Percentiles rank a stretch among this genome's conserved stretches.
Conservation (phyloP, 176 grass and related monocot genomes). For the Cocos nucifera region DNA sequence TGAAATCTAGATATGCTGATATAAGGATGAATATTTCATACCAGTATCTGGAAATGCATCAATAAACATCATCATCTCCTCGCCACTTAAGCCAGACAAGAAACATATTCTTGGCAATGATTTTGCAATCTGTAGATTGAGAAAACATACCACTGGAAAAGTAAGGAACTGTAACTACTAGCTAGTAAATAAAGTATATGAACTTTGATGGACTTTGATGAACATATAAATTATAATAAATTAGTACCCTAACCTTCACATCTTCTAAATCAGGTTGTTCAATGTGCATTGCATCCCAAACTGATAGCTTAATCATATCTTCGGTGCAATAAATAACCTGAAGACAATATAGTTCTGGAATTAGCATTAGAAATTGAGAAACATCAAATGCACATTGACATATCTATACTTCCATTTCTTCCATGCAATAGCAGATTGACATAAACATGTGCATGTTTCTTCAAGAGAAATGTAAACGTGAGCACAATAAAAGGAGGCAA, state of each 20-base stretch:
- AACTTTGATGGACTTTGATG: too few relatives aligned
- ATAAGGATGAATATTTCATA: conserved; percentile 5
- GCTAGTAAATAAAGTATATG: too few relatives aligned
- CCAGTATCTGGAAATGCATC: conserved; percentile 78
- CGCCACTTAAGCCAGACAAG: conserved; percentile 82
- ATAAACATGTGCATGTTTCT: too few relatives aligned
- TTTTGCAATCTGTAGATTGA: conserved; percentile 43
- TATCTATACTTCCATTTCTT: too few relatives aligned
- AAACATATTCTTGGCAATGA: conserved; percentile 65
- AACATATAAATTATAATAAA: conserved; percentile 3
- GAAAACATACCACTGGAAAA: neutral
- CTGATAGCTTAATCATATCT: conserved; percentile 73
- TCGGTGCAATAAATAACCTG: conserved; percentile 88
- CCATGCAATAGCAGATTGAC: too few relatives aligned
- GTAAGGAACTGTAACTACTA: too few relatives aligned
- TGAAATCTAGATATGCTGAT: too few relatives aligned
- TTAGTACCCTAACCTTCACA: conserved; percentile 43
- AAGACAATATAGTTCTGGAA: neutral
- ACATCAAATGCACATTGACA: too few relatives aligned
- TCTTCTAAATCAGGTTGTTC: conserved; percentile 51
- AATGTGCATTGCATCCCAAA: conserved; percentile 79
- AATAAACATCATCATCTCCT: conserved; percentile 99
- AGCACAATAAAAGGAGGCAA: too few relatives aligned
- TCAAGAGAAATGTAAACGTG: too few relatives aligned
- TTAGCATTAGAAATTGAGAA: too few relatives aligned